Evolutionary conservation across 2,329 filamentous ascomycete species (phyloP).

Genomic region (Orbilia ellipsospora): DNA sequence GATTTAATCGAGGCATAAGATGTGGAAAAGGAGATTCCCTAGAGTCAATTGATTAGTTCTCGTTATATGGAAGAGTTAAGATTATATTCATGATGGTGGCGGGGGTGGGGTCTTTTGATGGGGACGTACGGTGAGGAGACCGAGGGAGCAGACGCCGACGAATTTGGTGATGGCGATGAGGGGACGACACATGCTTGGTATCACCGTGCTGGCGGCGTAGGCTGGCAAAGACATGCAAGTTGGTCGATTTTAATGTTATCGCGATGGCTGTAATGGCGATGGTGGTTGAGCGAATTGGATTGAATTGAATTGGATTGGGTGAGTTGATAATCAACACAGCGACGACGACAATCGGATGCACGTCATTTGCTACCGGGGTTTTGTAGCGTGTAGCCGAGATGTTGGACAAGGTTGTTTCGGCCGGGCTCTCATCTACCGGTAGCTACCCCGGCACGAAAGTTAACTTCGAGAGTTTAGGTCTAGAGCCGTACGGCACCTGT

Average conservation of each 20-base stretch:
- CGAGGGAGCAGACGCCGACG: constrained; percentile 51
- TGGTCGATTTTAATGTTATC: constrained; percentile 2
- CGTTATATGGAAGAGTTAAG: neutral
- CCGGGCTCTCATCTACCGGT: too few relatives aligned
- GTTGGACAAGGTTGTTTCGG: too few relatives aligned
- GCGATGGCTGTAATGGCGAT: neutral
- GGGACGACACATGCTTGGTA: constrained; percentile 47
- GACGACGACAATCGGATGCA: too few relatives aligned
- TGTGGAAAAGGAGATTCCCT: constrained; percentile 49
- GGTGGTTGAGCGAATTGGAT: too few relatives aligned
- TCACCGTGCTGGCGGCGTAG: constrained; percentile 15
- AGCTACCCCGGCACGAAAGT: too few relatives aligned
- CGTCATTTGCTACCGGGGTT: too few relatives aligned
- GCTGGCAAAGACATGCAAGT: constrained; percentile 24
- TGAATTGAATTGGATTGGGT: too few relatives aligned
- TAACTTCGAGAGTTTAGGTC: too few relatives aligned
- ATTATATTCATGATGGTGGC: neutral
- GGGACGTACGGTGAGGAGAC: constrained; percentile 38
- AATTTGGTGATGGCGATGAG: constrained; percentile 45
- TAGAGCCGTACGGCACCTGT: too few relatives aligned
- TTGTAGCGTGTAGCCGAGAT: too few relatives aligned
- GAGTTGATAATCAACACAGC: too few relatives aligned
- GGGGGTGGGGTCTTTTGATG: neutral
- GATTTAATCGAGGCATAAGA: constrained; percentile 52
- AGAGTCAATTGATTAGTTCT: neutral